These are phyloP conservation scores for Rhizopus sp. DNA, from an alignment of 371 early-diverging fungal species.

Conservation along the genomic window DNA sequence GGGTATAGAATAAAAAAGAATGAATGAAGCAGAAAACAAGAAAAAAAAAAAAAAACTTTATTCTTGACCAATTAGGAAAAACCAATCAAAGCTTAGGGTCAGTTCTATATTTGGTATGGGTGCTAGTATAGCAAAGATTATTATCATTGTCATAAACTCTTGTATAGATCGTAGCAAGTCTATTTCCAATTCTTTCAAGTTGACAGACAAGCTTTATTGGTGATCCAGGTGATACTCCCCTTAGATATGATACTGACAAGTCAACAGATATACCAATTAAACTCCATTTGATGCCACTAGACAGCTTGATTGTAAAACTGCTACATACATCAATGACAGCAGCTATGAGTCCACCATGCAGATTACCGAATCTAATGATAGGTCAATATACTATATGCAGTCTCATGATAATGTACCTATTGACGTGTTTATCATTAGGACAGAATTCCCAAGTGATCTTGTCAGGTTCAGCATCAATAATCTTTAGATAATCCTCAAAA, in stretches of 20 bases:
- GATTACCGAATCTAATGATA: constrained; percentile 23
- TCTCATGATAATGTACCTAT: constrained; percentile 24
- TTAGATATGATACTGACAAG: constrained; percentile 34
- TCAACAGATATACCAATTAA: constrained; percentile 45
- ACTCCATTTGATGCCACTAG: constrained; percentile 30
- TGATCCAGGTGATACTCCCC: constrained; percentile 30
- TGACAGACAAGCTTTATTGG: constrained; percentile 39
- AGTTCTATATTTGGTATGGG: constrained; percentile 4
- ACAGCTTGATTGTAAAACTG: constrained; percentile 33
- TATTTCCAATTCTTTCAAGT: constrained; percentile 37
- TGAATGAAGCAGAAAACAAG: background rate
- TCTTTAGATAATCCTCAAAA: constrained; percentile 2
- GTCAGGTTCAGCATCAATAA: constrained; percentile 21
- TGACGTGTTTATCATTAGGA: constrained; percentile 33
- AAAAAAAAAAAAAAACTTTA: constrained; percentile 4
- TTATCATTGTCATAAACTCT: constrained; percentile 33
- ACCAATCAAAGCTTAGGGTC: background rate
- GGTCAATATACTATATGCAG: background rate
- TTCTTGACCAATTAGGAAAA: background rate
- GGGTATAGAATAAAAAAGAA: constrained; percentile 2
- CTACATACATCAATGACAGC: constrained; percentile 50
- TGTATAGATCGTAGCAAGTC: constrained; percentile 38
- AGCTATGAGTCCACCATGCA: constrained; percentile 52
- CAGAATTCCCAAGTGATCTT: constrained; percentile 40
- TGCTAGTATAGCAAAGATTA: constrained; percentile 38